A percentile compares a stretch with the other conserved stretches of the same genome.
phyloP scores from a whole-genome alignment of 2,329 filamentous ascomycete genomes.

The Colletotrichum phormii region DNA sequence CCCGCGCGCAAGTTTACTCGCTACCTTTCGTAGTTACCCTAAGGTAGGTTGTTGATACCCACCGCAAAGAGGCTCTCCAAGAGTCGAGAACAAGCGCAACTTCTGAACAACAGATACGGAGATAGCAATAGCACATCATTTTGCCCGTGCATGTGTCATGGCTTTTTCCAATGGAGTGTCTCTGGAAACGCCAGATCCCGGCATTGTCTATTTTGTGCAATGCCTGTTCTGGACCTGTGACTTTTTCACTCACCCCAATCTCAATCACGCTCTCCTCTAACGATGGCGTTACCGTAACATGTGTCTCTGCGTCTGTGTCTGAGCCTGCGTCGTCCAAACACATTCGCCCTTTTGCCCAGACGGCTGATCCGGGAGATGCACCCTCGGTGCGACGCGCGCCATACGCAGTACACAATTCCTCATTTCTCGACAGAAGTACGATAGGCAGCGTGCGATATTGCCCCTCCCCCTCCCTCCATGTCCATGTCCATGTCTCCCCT shows the following conservation, averaged over 20 bases:
- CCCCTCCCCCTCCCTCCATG: not conserved
- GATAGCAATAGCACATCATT: not conserved
- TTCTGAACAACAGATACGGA: not conserved
- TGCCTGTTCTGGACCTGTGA: not conserved
- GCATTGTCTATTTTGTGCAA: not conserved
- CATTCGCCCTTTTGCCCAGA: not conserved
- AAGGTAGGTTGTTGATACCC: not conserved
- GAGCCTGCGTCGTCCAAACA: not conserved
- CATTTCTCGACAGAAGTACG: not conserved
- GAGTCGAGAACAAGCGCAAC: not conserved
- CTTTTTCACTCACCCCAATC: not conserved
- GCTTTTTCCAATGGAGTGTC: not conserved
- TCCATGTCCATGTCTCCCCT: not conserved
- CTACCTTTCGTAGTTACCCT: not conserved
- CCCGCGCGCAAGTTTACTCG: not conserved
- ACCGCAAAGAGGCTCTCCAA: not conserved
- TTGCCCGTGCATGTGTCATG: not conserved
- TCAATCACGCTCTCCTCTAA: not conserved
- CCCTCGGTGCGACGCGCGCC: conserved; percentile 13
- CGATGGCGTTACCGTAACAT: not conserved
- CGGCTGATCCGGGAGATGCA: conserved; percentile 3
- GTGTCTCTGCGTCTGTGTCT: not conserved
- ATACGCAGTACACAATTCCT: not conserved
- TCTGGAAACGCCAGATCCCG: not conserved
- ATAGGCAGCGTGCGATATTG: not conserved